Evolutionary conservation across 2,329 filamentous ascomycete species (phyloP).

Genomic region (Penicillium sclerotigenum): DNA sequence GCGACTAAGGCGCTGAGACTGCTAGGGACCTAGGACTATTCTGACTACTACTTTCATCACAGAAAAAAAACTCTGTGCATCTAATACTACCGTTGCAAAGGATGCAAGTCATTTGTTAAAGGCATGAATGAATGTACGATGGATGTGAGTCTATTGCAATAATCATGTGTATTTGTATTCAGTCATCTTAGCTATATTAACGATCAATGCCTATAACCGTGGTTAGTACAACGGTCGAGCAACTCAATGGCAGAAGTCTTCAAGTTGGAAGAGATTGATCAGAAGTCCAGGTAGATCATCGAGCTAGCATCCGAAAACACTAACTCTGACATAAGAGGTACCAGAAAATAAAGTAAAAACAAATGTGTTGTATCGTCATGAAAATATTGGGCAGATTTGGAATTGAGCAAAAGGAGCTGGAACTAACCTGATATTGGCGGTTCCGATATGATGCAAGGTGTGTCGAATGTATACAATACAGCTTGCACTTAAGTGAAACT

Average conservation of each 20-base stretch:
- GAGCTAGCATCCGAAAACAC: conserved; percentile 48
- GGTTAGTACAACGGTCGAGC: conserved; percentile 22
- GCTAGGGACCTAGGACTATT: not conserved
- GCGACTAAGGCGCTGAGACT: conserved; percentile 22
- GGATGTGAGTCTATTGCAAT: too few relatives aligned
- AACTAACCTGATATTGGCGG: conserved; percentile 28
- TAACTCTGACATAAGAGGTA: conserved; percentile 92
- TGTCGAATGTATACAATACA: not conserved
- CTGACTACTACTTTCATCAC: not conserved
- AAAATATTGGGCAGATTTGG: not conserved
- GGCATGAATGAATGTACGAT: not conserved
- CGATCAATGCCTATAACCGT: conserved; percentile 7
- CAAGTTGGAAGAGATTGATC: conserved; percentile 43
- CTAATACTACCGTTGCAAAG: not conserved
- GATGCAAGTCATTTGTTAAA: not conserved
- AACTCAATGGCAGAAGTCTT: conserved; percentile 6
- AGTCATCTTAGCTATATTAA: not conserved
- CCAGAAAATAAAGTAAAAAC: conserved; percentile 69
- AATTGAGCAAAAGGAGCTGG: conserved; percentile 31
- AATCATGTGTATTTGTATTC: not conserved
- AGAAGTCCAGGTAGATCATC: conserved; percentile 88
- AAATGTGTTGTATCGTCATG: conserved; percentile 69
- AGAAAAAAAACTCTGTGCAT: not conserved
- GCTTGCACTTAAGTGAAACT: not conserved
- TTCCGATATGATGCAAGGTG: not conserved